Evolutionary conservation across 768 basidiomycete species (phyloP).

Genomic region (Cystobasidium onofrii): DNA sequence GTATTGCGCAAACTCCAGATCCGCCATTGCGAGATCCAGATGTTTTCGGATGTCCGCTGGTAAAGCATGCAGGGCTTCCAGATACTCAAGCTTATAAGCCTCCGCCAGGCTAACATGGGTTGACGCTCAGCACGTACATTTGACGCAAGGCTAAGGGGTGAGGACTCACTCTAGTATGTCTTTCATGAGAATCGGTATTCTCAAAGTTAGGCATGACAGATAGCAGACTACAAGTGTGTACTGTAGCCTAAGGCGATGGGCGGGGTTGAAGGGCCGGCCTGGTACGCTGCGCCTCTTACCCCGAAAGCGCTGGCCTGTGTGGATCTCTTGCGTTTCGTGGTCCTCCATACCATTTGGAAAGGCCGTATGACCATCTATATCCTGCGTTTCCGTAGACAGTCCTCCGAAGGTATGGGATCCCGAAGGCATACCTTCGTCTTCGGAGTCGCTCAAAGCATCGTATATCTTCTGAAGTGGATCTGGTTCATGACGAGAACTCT

Average conservation of each 20-base stretch:
- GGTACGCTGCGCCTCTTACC: neutral
- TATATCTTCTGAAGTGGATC: slow-evolving; percentile 15
- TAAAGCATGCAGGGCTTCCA: slow-evolving; percentile 2
- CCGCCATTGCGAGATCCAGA: neutral
- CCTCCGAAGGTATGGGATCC: neutral
- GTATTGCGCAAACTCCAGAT: neutral
- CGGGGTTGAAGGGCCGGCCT: neutral
- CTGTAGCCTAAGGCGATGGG: neutral
- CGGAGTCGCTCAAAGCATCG: slow-evolving; percentile 2
- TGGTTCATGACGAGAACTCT: neutral
- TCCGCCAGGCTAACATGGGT: slow-evolving; percentile 1
- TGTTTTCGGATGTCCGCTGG: slow-evolving; percentile 29
- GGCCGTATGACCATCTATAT: neutral
- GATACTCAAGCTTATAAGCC: neutral
- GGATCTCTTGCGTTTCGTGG: neutral
- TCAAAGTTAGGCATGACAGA: slow-evolving; percentile 28
- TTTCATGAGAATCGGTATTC: slow-evolving; percentile 31
- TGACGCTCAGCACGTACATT: neutral
- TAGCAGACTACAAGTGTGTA: slow-evolving; percentile 35
- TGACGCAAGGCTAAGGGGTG: neutral
- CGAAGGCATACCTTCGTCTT: neutral
- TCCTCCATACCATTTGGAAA: neutral
- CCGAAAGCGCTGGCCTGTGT: neutral
- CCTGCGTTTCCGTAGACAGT: neutral
- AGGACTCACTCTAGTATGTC: slow-evolving; percentile 30